Evolutionary conservation across 2,329 filamentous ascomycete species (phyloP), one percentile per base, ranked within the genome.

Genomic region (Keithomyces neogunnii): DNA sequence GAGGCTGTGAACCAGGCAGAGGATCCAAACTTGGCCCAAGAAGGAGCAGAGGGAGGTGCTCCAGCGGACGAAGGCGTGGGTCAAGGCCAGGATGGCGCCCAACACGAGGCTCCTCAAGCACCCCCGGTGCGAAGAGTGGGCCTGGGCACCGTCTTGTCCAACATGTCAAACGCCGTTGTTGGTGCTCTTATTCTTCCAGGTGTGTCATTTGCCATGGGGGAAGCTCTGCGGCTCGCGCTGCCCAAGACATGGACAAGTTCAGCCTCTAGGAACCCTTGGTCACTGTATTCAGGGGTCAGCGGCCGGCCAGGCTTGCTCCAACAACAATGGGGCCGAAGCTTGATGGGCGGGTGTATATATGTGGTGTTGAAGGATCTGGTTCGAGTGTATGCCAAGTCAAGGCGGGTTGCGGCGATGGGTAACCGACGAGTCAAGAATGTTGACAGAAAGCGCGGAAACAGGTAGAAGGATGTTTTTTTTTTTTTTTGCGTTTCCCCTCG

Each of bases 281-380:
- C 56, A 32, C 52, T 56, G 3, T 52, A 57, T 8, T 26, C 43
- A 1, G 58, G 56, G 3, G 45, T 54, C 13, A 56, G 56, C 9
- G 55, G 73, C 36, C 73, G 78, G 3, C 80, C 80, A 0, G 85
- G 87, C 0, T 73, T 97, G 30, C 67, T 99, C 33, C 88, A 93
- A 62, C 81, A 87, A 59, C 82, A 85, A 53, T 97, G 93, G 89
- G 93, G 90, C 1, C 78, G 93, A 51, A 96, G 88, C 61, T 74
- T 99, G 3, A 78, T 93, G 1, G 93, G 93, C 1, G 93, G 93
- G 0, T 93, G 89, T 63, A 70, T 95, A 26, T 96, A 92, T 61
- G 84, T 97, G 13, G 84, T 96, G 8, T 67, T 96, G 49, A 93
- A 92, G 66, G 83, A 87, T 59, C 73, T 73, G 3, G 69, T 85